Conservation (phyloP, 331 rosid genomes). For the Quercus lobata region DNA sequence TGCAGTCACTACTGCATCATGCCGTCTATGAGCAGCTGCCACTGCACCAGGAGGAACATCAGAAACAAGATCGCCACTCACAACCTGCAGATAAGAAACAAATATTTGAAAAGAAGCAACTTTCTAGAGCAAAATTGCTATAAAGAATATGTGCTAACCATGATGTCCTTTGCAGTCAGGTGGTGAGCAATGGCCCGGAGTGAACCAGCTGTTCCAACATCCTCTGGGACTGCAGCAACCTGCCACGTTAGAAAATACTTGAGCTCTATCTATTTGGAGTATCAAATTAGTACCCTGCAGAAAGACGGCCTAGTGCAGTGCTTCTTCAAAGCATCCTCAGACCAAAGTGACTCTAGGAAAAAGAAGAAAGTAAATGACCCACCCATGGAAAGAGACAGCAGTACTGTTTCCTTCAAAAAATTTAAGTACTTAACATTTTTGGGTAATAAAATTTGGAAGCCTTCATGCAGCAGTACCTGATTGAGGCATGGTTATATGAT, state of each 20-base stretch:
- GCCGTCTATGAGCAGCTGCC: constrained; percentile 94
- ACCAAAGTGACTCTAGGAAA: too few relatives aligned
- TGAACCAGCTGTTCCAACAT: constrained; percentile 97
- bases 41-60: constrained; percentile 94
- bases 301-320: too few relatives aligned
- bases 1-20: constrained; percentile 89
- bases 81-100: constrained; percentile 59
- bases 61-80: constrained; percentile 95
- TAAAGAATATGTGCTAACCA: constrained; percentile 41
- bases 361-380: too few relatives aligned
- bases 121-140: not conserved
- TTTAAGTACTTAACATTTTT: too few relatives aligned
- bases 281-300: not conserved
- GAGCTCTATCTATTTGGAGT: constrained; percentile 11
- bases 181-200: constrained; percentile 82
- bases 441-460: too few relatives aligned
- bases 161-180: constrained; percentile 79
- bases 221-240: constrained; percentile 97
- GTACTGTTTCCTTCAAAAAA: too few relatives aligned
- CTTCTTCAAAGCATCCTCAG: too few relatives aligned
- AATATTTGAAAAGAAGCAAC: constrained; percentile 5
- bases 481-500: too few relatives aligned
- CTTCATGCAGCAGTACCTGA: too few relatives aligned
- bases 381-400: too few relatives aligned
- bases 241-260: constrained; percentile 13